Evolutionary conservation across 306 rosid species (phyloP).

Genomic region (Cajanus cajan): DNA sequence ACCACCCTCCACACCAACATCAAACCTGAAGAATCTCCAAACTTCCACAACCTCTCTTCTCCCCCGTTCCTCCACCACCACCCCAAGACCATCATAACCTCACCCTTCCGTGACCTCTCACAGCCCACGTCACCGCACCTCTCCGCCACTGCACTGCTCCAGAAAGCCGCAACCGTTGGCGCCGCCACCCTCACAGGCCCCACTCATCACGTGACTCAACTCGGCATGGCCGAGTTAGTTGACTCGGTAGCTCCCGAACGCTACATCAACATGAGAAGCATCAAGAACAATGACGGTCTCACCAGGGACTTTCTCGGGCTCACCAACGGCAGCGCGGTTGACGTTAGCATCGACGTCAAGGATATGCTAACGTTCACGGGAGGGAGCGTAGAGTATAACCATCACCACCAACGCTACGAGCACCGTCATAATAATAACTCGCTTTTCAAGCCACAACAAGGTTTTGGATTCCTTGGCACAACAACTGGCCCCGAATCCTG

Average conservation of each 20-base stretch:
- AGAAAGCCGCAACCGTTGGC: conserved; percentile 78
- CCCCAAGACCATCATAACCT: conserved; percentile 33
- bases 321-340: conserved; percentile 16
- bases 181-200: conserved; percentile 39
- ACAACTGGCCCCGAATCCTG: conserved; percentile 59
- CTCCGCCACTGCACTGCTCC: conserved; percentile 92
- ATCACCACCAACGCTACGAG: conserved; percentile 20
- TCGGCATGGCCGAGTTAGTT: conserved; percentile 44
- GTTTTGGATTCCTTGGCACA: conserved; percentile 62
- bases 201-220: conserved; percentile 47
- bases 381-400: conserved; percentile 44
- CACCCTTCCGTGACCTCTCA: conserved; percentile 45
- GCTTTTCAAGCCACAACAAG: conserved; percentile 51
- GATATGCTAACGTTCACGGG: conserved; percentile 63
- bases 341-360: conserved; percentile 48
- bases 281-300: conserved; percentile 43
- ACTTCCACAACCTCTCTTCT: conserved; percentile 24
- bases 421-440: conserved; percentile 35
- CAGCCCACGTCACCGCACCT: conserved; percentile 61
- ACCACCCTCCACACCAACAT: conserved; percentile 26
- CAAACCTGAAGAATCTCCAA: conserved; percentile 57
- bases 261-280: conserved; percentile 32
- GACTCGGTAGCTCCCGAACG: conserved; percentile 35
- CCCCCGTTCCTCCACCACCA: conserved; percentile 15
- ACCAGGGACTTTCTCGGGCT: conserved; percentile 94